Base-by-base conservation (phyloP, 2,329 filamentous ascomycete genomes). In the Westerdykella aurantiaca region DNA sequence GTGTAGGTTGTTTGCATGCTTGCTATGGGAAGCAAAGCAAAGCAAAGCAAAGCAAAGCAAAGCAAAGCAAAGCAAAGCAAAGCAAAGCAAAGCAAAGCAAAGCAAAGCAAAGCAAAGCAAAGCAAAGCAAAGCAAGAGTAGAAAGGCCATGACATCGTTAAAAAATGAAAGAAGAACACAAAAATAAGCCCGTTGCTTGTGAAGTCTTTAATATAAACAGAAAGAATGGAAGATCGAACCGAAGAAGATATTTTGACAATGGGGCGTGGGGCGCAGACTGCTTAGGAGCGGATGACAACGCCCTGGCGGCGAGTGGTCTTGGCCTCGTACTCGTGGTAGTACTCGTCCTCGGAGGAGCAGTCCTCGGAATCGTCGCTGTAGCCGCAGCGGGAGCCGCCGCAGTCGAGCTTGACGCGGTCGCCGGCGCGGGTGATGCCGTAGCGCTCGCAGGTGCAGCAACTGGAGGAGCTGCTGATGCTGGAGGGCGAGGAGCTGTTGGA, bases 351-450 rank as follows among this genome's bases (percentile, higher is more conserved):
- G 57, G 78, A 85, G 55, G 82, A 88, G 76, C 83, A 88, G 44
- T 80, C 79, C 42, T 74, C 79, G 50, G 76, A 79, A 48, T 85
- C 81, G 60, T 87, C 83, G 52, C 79, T 80, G 72, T 86, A 93
- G 62, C 88, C 87, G 72, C 91, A 96, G 67, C 88, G 84, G 49
- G 82, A 76, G 57, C 91, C 91, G 58, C 89, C 89, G 65, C 91
- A 97, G 80, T 96, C 90, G 69, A 96, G 82, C 80, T 91, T 93
- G 79, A 97, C 86, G 62, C 90, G 84, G 70, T 94, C 86, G 64
- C 90, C 89, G 69, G 85, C 83, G 72, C 89, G 86, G 53, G 90
- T 96, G 76, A 97, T 95, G 59, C 90, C 91, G 75, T 93, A 96
- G 73, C 90, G 87, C 71, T 96, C 88, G 74, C 91, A 97, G 53